Evolutionary conservation across 2,329 filamentous ascomycete genomes (phyloP).

Genomic region (Teratosphaeria gauchensis): DNA sequence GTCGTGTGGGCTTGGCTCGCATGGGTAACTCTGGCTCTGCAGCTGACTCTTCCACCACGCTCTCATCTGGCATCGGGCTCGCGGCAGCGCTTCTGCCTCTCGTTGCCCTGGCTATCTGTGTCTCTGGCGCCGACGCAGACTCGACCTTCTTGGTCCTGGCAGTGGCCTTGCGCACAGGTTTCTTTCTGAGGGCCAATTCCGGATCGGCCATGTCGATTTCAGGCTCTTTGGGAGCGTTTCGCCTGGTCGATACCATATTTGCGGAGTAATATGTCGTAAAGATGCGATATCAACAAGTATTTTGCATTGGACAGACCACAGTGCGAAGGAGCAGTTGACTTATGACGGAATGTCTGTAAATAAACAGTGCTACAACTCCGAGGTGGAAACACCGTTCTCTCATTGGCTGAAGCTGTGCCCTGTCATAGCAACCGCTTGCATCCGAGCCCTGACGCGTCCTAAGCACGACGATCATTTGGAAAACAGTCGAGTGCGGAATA

Average conservation of each 20-base stretch:
- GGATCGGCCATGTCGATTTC: slow-evolving; percentile 8
- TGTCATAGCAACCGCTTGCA: neutral
- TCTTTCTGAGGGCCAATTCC: slow-evolving; percentile 20
- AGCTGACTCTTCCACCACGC: neutral
- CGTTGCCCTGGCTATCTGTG: slow-evolving; percentile 4
- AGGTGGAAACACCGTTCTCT: neutral
- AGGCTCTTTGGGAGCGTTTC: slow-evolving; percentile 17
- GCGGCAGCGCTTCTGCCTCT: slow-evolving; percentile 2
- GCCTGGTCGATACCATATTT: slow-evolving; percentile 28
- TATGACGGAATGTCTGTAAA: neutral
- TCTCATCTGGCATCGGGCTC: neutral
- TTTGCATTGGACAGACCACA: too few relatives aligned
- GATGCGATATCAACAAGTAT: neutral
- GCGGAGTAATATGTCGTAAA: neutral
- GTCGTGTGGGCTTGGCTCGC: slow-evolving; percentile 4
- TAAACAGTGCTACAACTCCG: neutral
- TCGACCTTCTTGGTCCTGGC: slow-evolving; percentile 12
- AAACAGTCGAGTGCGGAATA: neutral
- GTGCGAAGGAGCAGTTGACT: neutral
- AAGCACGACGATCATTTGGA: neutral
- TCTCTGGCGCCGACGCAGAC: slow-evolving; percentile 7
- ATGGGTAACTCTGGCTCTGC: neutral
- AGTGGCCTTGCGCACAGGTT: slow-evolving; percentile 24
- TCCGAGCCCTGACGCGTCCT: neutral
- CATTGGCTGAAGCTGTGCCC: neutral